Evolutionary conservation across 2,329 filamentous ascomycete species (phyloP).

Genomic region (Didymella glomerata): DNA sequence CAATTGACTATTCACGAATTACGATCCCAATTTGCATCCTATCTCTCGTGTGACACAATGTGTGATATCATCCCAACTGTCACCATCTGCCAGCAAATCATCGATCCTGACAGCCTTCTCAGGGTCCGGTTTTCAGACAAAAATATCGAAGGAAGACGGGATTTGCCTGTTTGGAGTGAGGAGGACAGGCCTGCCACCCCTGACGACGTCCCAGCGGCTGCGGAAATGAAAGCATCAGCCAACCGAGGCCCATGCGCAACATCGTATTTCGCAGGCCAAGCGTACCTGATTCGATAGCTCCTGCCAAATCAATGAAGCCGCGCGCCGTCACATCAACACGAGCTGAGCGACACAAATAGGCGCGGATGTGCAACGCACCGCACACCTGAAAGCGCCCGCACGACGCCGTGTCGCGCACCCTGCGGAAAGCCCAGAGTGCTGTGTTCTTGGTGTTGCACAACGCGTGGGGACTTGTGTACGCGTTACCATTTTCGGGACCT

Average conservation of each 20-base stretch:
- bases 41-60: conserved; percentile 7
- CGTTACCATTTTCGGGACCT: not conserved
- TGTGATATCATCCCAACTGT: conserved; percentile 8
- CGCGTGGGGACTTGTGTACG: conserved; percentile 10
- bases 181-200: conserved; percentile 13
- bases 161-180: conserved; percentile 2
- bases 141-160: not conserved
- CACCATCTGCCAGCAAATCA: not conserved
- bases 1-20: conserved; percentile 27
- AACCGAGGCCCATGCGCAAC: conserved; percentile 11
- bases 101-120: not conserved
- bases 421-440: not conserved
- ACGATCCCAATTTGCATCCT: conserved; percentile 20
- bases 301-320: conserved; percentile 12
- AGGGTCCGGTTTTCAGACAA: not conserved
- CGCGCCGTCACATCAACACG: conserved; percentile 5
- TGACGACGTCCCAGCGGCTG: conserved; percentile 15
- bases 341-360: conserved; percentile 12
- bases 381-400: not conserved
- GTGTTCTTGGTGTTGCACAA: conserved; percentile 9
- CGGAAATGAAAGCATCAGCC: conserved; percentile 20
- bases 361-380: not conserved
- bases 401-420: not conserved
- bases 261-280: conserved; percentile 16
- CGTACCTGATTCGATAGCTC: conserved; percentile 14